Percentiles rank a stretch among this genome's conserved stretches.
Evolutionary conservation across 257 asterid genomes (phyloP).

Genomic region (Jacaranda mimosifolia): DNA sequence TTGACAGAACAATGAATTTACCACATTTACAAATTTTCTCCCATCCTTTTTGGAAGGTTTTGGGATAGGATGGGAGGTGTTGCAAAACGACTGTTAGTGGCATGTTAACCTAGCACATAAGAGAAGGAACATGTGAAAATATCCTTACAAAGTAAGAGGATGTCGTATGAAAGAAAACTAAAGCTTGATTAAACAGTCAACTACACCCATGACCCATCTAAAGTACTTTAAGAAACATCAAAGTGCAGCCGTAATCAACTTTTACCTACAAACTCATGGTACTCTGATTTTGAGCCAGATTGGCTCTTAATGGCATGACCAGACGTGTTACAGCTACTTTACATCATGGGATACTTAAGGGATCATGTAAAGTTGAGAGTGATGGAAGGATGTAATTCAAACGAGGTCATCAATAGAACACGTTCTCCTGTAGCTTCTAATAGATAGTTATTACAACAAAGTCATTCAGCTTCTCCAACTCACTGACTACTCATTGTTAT

Average conservation of each 20-base stretch:
- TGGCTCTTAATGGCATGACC: constrained; percentile 9
- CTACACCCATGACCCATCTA: background rate
- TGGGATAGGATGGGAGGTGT: constrained; percentile 9
- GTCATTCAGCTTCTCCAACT: background rate
- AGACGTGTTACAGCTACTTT: background rate
- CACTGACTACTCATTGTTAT: background rate
- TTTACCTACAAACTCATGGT: background rate
- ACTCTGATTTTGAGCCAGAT: background rate
- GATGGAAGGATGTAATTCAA: constrained; percentile 10
- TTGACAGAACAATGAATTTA: constrained; percentile 3
- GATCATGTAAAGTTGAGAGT: background rate
- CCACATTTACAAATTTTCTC: background rate
- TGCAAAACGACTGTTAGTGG: constrained; percentile 5
- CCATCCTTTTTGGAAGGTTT: background rate
- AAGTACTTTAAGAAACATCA: constrained; percentile 13
- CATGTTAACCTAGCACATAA: background rate
- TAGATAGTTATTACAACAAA: background rate
- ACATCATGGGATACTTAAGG: background rate
- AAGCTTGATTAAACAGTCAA: background rate
- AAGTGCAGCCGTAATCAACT: background rate
- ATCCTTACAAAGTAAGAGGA: background rate
- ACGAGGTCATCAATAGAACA: background rate
- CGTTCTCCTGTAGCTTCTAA: constrained; percentile 4
- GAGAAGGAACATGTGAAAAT: background rate
- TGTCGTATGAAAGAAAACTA: background rate